Evolutionary conservation across 2,329 filamentous ascomycete genomes (phyloP).

Genomic region (Monosporascus sp.): DNA sequence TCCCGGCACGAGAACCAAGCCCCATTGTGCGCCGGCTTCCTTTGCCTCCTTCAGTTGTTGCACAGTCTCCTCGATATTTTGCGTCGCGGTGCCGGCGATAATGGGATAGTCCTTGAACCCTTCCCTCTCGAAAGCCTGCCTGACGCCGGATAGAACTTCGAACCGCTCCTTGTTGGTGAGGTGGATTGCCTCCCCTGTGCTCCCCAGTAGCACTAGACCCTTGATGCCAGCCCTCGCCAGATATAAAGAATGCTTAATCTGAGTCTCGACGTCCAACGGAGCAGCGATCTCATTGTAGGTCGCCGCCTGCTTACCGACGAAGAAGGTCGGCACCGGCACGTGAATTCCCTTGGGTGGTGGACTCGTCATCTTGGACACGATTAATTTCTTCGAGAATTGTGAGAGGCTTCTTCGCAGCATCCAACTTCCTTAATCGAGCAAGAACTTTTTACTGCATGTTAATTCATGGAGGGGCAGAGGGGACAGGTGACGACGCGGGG

Average conservation of each 20-base stretch:
- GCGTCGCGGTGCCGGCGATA: slow-evolving; percentile 53
- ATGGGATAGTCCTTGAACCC: slow-evolving; percentile 55
- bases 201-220: slow-evolving; percentile 57
- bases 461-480: no score
- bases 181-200: slow-evolving; percentile 59
- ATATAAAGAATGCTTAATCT: slow-evolving; percentile 52
- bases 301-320: slow-evolving; percentile 32
- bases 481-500: neutral
- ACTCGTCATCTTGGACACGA: slow-evolving; percentile 9
- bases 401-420: no score
- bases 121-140: slow-evolving; percentile 46
- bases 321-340: slow-evolving; percentile 60
- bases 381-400: neutral
- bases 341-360: slow-evolving; percentile 43
- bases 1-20: slow-evolving; percentile 52
- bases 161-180: slow-evolving; percentile 51
- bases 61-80: slow-evolving; percentile 57
- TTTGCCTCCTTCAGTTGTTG: slow-evolving; percentile 50
- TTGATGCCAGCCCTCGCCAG: slow-evolving; percentile 54
- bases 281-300: slow-evolving; percentile 38
- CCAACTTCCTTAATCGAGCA: no score
- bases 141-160: slow-evolving; percentile 46
- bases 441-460: no score
- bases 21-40: slow-evolving; percentile 54
- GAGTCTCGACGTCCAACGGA: slow-evolving; percentile 51